A percentile compares a stretch with the other conserved stretches of the same genome.
Evolutionary conservation across 1,284 basidiomycete species (phyloP).

Genomic region (Apiotrichum siamense): DNA sequence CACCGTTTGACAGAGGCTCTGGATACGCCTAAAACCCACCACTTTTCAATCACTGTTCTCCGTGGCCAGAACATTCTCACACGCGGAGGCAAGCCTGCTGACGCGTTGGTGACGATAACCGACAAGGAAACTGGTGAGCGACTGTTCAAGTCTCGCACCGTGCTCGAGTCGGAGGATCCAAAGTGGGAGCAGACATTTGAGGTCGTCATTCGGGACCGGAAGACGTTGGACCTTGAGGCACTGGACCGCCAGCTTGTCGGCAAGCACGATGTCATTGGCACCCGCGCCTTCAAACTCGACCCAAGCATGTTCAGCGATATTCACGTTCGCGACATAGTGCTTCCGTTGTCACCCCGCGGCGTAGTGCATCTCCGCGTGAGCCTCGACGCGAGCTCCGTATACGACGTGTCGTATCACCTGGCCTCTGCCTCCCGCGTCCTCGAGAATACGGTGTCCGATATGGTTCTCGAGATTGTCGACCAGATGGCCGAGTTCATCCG

Average conservation of each 20-base stretch:
- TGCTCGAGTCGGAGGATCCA: conserved; percentile 42
- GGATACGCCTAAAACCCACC: conserved; percentile 14
- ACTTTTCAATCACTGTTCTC: conserved; percentile 36
- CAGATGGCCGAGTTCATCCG: conserved; percentile 38
- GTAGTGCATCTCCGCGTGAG: conserved; percentile 38
- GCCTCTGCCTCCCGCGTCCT: conserved; percentile 27
- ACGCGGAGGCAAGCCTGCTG: conserved; percentile 32
- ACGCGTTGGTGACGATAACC: conserved; percentile 37
- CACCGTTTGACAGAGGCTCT: conserved; percentile 15
- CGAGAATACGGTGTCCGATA: conserved; percentile 35
- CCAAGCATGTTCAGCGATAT: conserved; percentile 26
- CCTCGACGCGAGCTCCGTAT: conserved; percentile 38
- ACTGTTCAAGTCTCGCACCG: conserved; percentile 42
- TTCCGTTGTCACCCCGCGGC: conserved; percentile 41
- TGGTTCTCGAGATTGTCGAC: conserved; percentile 41
- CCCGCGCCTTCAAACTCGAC: conserved; percentile 37
- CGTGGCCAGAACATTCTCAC: conserved; percentile 40
- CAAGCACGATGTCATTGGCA: conserved; percentile 43
- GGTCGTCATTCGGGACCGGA: conserved; percentile 26
- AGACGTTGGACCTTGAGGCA: conserved; percentile 34
- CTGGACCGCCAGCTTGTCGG: conserved; percentile 44
- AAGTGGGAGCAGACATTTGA: conserved; percentile 45
- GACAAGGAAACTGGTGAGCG: conserved; percentile 34
- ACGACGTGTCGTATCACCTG: conserved; percentile 43
- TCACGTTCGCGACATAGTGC: conserved; percentile 32